A percentile compares a stretch with the other conserved stretches of the same genome.
phyloP scores from a whole-genome alignment of 2,329 filamentous ascomycete species.

The Cladophialophora carrionii region DNA sequence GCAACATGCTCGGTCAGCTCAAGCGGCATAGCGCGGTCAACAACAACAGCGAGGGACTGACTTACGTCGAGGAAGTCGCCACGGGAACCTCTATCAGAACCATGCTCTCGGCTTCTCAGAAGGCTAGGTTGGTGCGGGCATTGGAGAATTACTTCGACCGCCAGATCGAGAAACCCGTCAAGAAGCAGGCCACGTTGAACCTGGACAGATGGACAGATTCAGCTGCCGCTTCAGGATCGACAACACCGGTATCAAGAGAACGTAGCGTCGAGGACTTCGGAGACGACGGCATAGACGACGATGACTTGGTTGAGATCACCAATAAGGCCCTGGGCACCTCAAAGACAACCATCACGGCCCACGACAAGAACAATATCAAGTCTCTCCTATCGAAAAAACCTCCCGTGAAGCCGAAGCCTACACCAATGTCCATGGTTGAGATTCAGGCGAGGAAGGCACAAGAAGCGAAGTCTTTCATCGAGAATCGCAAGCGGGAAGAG shows the following conservation, averaged over 20 bases:
- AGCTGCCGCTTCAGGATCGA: constrained; percentile 21
- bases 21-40: constrained; percentile 45
- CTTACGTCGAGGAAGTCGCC: constrained; percentile 60
- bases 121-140: constrained; percentile 73
- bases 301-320: constrained; percentile 38
- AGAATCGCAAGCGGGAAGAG: constrained; percentile 73
- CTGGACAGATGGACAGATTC: constrained; percentile 39
- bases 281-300: constrained; percentile 47
- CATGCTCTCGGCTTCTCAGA: constrained; percentile 79
- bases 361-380: constrained; percentile 35
- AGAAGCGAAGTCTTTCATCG: constrained; percentile 64
- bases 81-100: constrained; percentile 63
- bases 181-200: constrained; percentile 50
- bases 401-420: constrained; percentile 24
- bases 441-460: constrained; percentile 38
- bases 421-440: constrained; percentile 38
- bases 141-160: constrained; percentile 58
- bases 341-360: constrained; percentile 18
- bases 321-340: constrained; percentile 30
- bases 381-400: constrained; percentile 19
- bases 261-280: constrained; percentile 48
- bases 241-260: constrained; percentile 34
- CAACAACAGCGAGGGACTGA: constrained; percentile 70
- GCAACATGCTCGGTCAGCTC: constrained; percentile 81
- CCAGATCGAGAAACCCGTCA: constrained; percentile 48